Evolutionary conservation across 371 early-diverging fungal genomes (phyloP).

Genomic region (Apophysomyces trapeziformis): DNA sequence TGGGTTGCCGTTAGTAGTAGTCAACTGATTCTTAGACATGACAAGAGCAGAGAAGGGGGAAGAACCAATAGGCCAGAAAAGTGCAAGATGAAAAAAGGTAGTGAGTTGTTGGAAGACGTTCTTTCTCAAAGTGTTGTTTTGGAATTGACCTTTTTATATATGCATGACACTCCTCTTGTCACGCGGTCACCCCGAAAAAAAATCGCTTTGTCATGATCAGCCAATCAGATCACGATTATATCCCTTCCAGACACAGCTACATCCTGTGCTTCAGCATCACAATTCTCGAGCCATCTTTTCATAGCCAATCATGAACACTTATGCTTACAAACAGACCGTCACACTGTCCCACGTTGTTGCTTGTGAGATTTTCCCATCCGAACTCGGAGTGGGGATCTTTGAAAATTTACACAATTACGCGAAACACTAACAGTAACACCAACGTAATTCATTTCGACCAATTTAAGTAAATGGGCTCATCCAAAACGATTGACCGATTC

Average conservation of each 20-base stretch:
- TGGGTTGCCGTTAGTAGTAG: constrained; percentile 64
- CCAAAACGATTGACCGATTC: too few relatives aligned
- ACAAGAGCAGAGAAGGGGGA: background rate
- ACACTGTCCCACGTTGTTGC: background rate
- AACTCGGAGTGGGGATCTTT: too few relatives aligned
- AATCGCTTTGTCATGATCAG: constrained; percentile 4
- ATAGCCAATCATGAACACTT: background rate
- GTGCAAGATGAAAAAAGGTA: background rate
- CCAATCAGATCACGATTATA: background rate
- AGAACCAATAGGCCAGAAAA: background rate
- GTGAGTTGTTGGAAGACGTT: too few relatives aligned
- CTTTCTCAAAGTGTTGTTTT: background rate
- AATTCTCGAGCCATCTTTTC: constrained; percentile 4
- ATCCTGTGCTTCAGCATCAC: background rate
- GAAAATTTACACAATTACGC: too few relatives aligned
- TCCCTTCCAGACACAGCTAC: background rate
- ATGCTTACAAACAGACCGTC: constrained; percentile 7
- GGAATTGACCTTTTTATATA: background rate
- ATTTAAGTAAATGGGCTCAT: too few relatives aligned
- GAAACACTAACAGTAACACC: too few relatives aligned
- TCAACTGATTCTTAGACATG: constrained; percentile 13
- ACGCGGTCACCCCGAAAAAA: constrained; percentile 2
- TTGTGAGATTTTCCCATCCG: too few relatives aligned
- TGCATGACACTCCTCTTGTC: background rate
- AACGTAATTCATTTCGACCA: too few relatives aligned